phyloP scores from a whole-genome alignment of 2,329 filamentous ascomycete species.

The Microsporum audouinii region DNA sequence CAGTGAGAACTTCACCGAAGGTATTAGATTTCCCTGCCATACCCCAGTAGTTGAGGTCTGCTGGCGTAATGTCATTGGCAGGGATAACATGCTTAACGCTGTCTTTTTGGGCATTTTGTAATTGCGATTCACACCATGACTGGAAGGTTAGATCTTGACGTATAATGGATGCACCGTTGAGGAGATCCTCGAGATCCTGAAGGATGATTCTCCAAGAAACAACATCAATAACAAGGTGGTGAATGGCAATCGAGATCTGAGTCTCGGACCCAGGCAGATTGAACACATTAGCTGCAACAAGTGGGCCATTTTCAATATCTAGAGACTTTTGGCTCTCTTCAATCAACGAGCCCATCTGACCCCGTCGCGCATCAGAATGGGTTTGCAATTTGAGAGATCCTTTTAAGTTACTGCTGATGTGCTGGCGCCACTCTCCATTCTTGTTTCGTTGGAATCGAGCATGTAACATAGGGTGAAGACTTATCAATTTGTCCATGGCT shows the following conservation, averaged over 20 bases:
- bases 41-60: constrained; percentile 28
- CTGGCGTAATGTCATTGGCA: constrained; percentile 22
- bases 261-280: constrained; percentile 2
- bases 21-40: constrained; percentile 24
- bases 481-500: constrained; percentile 13
- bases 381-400: constrained; percentile 24
- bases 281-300: constrained; percentile 12
- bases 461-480: constrained; percentile 17
- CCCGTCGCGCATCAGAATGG: constrained; percentile 18
- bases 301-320: constrained; percentile 23
- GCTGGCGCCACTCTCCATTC: constrained; percentile 16
- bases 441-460: constrained; percentile 15
- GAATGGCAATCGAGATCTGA: constrained; percentile 15
- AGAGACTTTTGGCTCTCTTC: constrained; percentile 24
- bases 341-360: constrained; percentile 17
- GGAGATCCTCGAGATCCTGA: constrained; percentile 17
- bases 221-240: constrained; percentile 18
- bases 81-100: constrained; percentile 14
- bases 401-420: constrained; percentile 19
- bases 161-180: constrained; percentile 22
- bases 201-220: constrained; percentile 19
- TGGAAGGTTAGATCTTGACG: constrained; percentile 28
- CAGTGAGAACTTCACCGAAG: constrained; percentile 27
- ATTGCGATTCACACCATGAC: constrained; percentile 28
- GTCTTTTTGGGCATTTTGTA: constrained; percentile 16